phyloP scores from a whole-genome alignment of 352 stramenopile genomes.

The Globisporangium nodosum region DNA sequence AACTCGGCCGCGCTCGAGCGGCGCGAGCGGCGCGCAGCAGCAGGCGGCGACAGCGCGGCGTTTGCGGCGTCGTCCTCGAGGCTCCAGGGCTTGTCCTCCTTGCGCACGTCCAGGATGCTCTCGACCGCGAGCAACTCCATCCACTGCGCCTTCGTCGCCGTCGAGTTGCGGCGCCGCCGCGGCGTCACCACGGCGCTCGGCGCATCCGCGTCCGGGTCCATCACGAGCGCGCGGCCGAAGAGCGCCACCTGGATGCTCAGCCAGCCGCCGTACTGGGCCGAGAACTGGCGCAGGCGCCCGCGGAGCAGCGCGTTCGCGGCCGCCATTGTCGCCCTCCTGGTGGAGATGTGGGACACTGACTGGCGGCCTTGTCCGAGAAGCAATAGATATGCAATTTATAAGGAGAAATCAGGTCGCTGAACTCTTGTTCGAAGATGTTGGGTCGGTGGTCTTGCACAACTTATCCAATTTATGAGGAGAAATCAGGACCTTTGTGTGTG shows the following conservation, averaged over 20 bases:
- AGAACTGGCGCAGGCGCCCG: conserved; percentile 42
- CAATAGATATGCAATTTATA: too few species aligned
- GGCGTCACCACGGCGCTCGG: conserved; percentile 25
- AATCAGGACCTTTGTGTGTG: too few species aligned
- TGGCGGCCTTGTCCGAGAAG: not conserved
- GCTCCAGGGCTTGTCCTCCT: conserved; percentile 20
- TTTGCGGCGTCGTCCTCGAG: conserved; percentile 11
- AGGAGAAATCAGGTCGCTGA: not conserved
- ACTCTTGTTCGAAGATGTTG: too few species aligned
- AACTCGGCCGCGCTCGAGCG: conserved; percentile 15
- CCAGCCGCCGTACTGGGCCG: conserved; percentile 47
- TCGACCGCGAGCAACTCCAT: conserved; percentile 38
- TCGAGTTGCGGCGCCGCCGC: conserved; percentile 39
- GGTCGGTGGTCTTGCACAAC: too few species aligned
- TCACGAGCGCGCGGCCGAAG: conserved; percentile 39
- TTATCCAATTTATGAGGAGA: too few species aligned
- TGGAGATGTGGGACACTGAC: not conserved
- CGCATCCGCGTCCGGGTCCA: conserved; percentile 37
- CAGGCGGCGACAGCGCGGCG: conserved; percentile 6
- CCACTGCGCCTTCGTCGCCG: conserved; percentile 29
- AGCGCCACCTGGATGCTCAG: conserved; percentile 37
- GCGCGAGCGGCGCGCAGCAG: conserved; percentile 13
- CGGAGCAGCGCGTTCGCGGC: conserved; percentile 33
- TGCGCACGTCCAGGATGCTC: conserved; percentile 26
- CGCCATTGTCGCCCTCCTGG: conserved; percentile 3